Percentiles rank a stretch among this genome's conserved stretches.
Conservation (phyloP, 441 rosid species). For the Biscutella auriculata region DNA sequence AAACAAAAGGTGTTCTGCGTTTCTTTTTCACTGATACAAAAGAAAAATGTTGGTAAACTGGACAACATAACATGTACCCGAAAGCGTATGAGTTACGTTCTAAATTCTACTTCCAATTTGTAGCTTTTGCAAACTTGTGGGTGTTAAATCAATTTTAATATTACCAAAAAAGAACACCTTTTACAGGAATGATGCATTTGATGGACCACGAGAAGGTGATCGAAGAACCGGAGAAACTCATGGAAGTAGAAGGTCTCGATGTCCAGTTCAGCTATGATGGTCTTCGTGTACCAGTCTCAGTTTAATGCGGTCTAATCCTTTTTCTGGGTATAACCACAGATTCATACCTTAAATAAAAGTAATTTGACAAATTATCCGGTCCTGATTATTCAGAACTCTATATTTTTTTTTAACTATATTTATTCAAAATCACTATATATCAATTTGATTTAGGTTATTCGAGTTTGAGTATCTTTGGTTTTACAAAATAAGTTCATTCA, state of each 20-base stretch:
- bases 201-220: slow-evolving; percentile 83
- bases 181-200: slow-evolving; percentile 97
- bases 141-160: slow-evolving; percentile 10
- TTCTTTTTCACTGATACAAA: slow-evolving; percentile 9
- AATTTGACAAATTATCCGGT: too few species aligned
- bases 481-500: too few species aligned
- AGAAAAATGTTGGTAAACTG: background rate
- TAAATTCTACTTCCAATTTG: background rate
- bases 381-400: too few species aligned
- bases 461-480: too few species aligned
- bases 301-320: slow-evolving; percentile 25
- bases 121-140: slow-evolving; percentile 11
- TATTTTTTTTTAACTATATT: too few species aligned
- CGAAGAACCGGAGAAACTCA: slow-evolving; percentile 39
- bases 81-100: slow-evolving; percentile 5
- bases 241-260: slow-evolving; percentile 60
- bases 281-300: slow-evolving; percentile 48
- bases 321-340: background rate
- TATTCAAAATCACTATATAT: too few species aligned
- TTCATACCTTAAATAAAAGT: background rate
- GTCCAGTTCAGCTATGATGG: slow-evolving; percentile 77
- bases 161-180: too few species aligned
- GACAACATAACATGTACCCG: too few species aligned
- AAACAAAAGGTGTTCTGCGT: slow-evolving; percentile 1
- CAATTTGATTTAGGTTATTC: too few species aligned